Percentiles rank a stretch among this genome's conserved stretches.
Evolutionary conservation across 2,329 filamentous ascomycete species (phyloP).

Genomic region (Exutisphaerella laricina): DNA sequence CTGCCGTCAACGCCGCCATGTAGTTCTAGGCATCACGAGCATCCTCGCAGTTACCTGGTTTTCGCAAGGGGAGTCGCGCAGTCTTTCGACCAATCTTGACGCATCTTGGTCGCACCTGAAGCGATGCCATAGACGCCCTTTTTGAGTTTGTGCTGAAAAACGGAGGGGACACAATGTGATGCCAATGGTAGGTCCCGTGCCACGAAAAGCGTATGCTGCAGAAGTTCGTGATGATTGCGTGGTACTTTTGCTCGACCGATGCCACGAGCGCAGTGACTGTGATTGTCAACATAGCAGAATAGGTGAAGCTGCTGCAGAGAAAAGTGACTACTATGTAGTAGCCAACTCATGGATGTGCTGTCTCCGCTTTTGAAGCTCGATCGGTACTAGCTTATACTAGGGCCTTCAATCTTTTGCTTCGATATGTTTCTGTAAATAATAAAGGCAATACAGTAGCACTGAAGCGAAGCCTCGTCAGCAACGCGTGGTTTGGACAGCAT

Average conservation of each 20-base stretch:
- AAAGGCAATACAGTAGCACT: no score
- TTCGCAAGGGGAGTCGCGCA: background rate
- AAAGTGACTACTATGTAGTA: background rate
- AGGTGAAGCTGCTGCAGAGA: background rate
- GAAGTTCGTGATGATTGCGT: slow-evolving; percentile 1
- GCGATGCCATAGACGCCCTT: background rate
- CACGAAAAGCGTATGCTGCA: slow-evolving; percentile 1
- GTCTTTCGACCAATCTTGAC: background rate
- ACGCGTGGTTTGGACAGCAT: no score
- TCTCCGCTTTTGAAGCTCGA: no score
- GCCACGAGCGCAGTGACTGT: slow-evolving; percentile 1
- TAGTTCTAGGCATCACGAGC: background rate
- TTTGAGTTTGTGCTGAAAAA: background rate
- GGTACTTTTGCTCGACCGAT: background rate
- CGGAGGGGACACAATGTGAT: background rate
- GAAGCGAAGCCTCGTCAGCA: no score
- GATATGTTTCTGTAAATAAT: no score
- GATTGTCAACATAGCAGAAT: background rate
- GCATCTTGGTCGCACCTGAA: background rate
- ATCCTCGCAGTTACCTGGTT: background rate
- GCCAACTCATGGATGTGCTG: no score
- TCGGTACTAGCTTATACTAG: no score
- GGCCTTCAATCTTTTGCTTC: no score
- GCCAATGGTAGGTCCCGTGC: background rate
- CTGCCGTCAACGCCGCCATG: slow-evolving; percentile 2